A percentile compares a stretch with the other conserved stretches of the same genome.
Conservation (phyloP, 1,139 yeast species). For the Taiozyma sp. region DNA sequence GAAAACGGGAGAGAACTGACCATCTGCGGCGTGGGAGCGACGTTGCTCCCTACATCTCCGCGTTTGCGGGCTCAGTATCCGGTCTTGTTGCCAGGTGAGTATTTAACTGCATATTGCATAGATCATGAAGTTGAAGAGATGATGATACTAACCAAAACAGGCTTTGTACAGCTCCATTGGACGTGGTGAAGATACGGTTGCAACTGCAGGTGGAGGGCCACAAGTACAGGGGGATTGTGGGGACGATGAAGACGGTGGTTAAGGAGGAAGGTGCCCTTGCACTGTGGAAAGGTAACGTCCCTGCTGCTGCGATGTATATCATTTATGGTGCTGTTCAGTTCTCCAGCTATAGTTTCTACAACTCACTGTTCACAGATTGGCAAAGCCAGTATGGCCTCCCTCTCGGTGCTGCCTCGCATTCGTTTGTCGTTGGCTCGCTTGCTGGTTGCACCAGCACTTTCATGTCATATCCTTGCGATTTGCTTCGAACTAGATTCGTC, state of each 20-base stretch:
- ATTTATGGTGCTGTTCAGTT: slow-evolving; percentile 85
- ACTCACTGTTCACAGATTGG: slow-evolving; percentile 33
- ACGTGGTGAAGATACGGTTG: slow-evolving; percentile 78
- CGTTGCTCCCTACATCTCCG: slow-evolving; percentile 38
- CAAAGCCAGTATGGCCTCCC: slow-evolving; percentile 26
- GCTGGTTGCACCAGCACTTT: slow-evolving; percentile 75
- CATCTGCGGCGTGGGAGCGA: slow-evolving; percentile 47
- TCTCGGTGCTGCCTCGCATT: slow-evolving; percentile 38
- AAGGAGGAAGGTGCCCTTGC: slow-evolving; percentile 52
- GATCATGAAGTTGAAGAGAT: background rate
- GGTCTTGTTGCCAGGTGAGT: slow-evolving; percentile 58
- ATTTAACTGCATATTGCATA: background rate
- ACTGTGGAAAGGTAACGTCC: slow-evolving; percentile 93
- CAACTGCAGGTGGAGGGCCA: slow-evolving; percentile 45
- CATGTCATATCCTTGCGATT: slow-evolving; percentile 82
- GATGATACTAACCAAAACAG: slow-evolving; percentile 25
- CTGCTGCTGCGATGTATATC: slow-evolving; percentile 83
- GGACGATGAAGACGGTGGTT: slow-evolving; percentile 33
- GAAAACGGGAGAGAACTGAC: slow-evolving; percentile 26
- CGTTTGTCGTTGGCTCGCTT: slow-evolving; percentile 63
- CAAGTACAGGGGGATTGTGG: slow-evolving; percentile 30
- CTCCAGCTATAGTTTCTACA: slow-evolving; percentile 57
- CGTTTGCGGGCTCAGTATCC: slow-evolving; percentile 66
- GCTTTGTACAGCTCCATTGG: slow-evolving; percentile 82
- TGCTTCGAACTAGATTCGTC: slow-evolving; percentile 77